These are phyloP conservation scores for Glycine soja DNA, from an alignment of 306 rosid species.

Conservation along the genomic window DNA sequence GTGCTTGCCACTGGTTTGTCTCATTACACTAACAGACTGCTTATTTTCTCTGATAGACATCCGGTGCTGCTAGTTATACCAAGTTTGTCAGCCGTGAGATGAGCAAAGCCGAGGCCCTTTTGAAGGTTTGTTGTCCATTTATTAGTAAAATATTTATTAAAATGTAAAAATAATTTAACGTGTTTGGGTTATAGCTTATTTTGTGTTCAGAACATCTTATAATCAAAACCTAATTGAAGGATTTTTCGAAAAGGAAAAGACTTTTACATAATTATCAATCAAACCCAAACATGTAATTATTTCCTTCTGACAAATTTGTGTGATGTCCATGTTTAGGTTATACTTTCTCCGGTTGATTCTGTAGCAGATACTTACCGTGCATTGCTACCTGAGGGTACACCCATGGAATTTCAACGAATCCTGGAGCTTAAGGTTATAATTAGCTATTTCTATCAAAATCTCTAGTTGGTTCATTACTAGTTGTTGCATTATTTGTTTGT, in stretches of 20 bases:
- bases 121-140: constrained; percentile 70
- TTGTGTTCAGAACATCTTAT: constrained; percentile 1
- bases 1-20: constrained; percentile 32
- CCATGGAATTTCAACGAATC: constrained; percentile 97
- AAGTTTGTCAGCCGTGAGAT: constrained; percentile 97
- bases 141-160: constrained; percentile 8
- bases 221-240: constrained; percentile 6
- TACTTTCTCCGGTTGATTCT: constrained; percentile 93
- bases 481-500: constrained; percentile 40
- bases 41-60: constrained; percentile 63
- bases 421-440: constrained; percentile 90
- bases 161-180: constrained; percentile 5
- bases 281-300: constrained; percentile 26
- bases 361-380: constrained; percentile 98
- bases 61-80: constrained; percentile 92
- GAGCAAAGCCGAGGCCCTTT: constrained; percentile 99
- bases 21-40: constrained; percentile 21
- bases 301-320: constrained; percentile 29
- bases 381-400: constrained; percentile 97
- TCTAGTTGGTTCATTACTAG: constrained; percentile 21
- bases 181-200: constrained; percentile 19
- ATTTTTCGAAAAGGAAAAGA: neutral
- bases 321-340: constrained; percentile 67
- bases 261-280: constrained; percentile 1
- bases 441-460: constrained; percentile 35